Conservation (phyloP, 2,329 filamentous ascomycete genomes). For the Leptographium lundbergii region DNA sequence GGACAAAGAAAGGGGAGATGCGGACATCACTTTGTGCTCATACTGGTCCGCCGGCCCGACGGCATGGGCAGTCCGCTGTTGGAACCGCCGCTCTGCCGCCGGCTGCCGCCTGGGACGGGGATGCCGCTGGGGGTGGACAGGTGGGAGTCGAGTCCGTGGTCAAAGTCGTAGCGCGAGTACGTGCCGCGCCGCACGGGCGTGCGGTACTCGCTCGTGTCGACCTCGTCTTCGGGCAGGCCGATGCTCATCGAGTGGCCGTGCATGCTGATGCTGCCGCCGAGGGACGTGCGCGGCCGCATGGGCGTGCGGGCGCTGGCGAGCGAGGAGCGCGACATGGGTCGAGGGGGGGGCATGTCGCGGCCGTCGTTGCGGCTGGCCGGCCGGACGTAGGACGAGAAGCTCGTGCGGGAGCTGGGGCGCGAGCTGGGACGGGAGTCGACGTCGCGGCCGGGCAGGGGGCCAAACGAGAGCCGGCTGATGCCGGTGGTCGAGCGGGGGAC, state of each 20-base stretch:
- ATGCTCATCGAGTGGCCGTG: conserved; percentile 47
- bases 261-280: conserved; percentile 49
- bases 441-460: conserved; percentile 44
- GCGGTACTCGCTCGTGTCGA: conserved; percentile 26
- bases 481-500: conserved; percentile 50
- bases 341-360: conserved; percentile 35
- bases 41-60: conserved; percentile 13
- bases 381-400: conserved; percentile 41
- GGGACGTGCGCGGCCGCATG: conserved; percentile 57
- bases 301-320: conserved; percentile 49
- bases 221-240: conserved; percentile 38
- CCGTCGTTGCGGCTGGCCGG: conserved; percentile 32
- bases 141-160: conserved; percentile 5
- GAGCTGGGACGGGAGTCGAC: conserved; percentile 54
- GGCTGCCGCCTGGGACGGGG: conserved; percentile 28
- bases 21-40: conserved; percentile 22
- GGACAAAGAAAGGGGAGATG: conserved; percentile 1
- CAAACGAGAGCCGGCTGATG: conserved; percentile 51
- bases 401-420: conserved; percentile 62
- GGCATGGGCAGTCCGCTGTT: background rate
- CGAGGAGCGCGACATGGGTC: conserved; percentile 55
- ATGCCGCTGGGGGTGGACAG: conserved; percentile 28
- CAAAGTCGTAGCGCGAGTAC: conserved; percentile 35
- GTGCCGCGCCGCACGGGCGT: conserved; percentile 45
- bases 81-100: conserved; percentile 18